Conservation (phyloP, 768 basidiomycete species). For the Hygrophoropsis aurantiaca region DNA sequence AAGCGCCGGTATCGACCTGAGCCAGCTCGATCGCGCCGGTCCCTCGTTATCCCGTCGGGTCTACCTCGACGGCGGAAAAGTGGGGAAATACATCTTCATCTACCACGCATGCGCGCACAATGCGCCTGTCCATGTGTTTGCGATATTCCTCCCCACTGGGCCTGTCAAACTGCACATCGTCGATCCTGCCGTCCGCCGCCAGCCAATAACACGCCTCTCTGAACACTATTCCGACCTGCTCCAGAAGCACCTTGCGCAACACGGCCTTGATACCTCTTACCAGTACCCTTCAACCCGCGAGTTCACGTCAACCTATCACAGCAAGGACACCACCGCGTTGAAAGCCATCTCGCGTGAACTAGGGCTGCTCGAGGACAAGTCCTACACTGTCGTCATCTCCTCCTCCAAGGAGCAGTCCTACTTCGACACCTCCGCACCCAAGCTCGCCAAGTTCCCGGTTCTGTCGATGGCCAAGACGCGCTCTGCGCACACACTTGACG, state of each 20-base stretch:
- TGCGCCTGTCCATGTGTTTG: conserved; percentile 81
- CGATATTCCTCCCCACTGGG: conserved; percentile 76
- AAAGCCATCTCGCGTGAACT: conserved; percentile 89
- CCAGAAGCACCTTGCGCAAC: conserved; percentile 45
- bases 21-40: conserved; percentile 69
- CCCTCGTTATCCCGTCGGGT: conserved; percentile 56
- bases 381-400: conserved; percentile 77
- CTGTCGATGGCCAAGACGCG: conserved; percentile 84
- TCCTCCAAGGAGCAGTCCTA: conserved; percentile 83
- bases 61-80: conserved; percentile 74
- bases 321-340: conserved; percentile 74
- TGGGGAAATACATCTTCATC: conserved; percentile 79
- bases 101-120: conserved; percentile 81
- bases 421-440: conserved; percentile 71
- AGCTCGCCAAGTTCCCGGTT: conserved; percentile 82
- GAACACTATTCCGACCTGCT: conserved; percentile 69
- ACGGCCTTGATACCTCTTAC: conserved; percentile 48
- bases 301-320: conserved; percentile 74
- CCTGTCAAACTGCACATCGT: conserved; percentile 81
- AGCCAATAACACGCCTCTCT: conserved; percentile 74
- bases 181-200: conserved; percentile 85
- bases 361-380: conserved; percentile 68
- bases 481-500: conserved; percentile 69
- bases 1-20: conserved; percentile 78
- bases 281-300: conserved; percentile 63